Conservation (phyloP, 1,284 basidiomycete species). For the Chondrostereum purpureum region DNA sequence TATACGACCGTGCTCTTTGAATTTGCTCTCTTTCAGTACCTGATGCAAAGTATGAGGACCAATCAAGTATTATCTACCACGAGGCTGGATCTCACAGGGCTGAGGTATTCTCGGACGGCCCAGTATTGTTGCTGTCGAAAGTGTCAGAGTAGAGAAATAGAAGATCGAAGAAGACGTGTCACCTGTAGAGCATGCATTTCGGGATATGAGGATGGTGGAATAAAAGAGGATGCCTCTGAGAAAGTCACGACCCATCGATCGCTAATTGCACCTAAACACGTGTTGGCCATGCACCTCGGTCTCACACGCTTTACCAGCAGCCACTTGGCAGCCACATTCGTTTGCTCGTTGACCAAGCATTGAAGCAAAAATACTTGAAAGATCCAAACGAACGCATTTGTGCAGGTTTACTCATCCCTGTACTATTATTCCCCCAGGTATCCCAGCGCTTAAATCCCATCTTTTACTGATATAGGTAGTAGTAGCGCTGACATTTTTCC, state of each 20-base stretch:
- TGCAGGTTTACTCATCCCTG: too few relatives aligned
- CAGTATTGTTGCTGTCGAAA: slow-evolving; percentile 76
- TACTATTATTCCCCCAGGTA: too few relatives aligned
- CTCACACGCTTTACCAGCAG: too few relatives aligned
- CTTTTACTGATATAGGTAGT: too few relatives aligned
- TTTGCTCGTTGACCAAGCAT: too few relatives aligned
- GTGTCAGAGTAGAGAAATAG: slow-evolving; percentile 7
- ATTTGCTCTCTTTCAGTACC: slow-evolving; percentile 97
- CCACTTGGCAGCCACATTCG: too few relatives aligned
- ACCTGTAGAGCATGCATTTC: slow-evolving; percentile 72
- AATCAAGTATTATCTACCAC: slow-evolving; percentile 1
- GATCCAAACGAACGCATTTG: too few relatives aligned
- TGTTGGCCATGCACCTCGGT: too few relatives aligned
- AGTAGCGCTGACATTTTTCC: too few relatives aligned
- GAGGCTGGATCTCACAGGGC: slow-evolving; percentile 59
- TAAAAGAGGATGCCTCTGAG: slow-evolving; percentile 3
- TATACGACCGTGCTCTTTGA: slow-evolving; percentile 96
- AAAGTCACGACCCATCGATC: neutral
- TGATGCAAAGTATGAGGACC: slow-evolving; percentile 28
- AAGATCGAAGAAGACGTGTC: slow-evolving; percentile 12
- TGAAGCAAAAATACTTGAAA: too few relatives aligned
- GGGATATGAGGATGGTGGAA: slow-evolving; percentile 12
- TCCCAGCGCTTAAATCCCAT: too few relatives aligned
- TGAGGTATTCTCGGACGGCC: slow-evolving; percentile 94
- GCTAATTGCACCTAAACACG: too few relatives aligned